Evolutionary conservation across 73 alveolate genomes (phyloP).

Genomic region (Paraurostyla sp.): DNA sequence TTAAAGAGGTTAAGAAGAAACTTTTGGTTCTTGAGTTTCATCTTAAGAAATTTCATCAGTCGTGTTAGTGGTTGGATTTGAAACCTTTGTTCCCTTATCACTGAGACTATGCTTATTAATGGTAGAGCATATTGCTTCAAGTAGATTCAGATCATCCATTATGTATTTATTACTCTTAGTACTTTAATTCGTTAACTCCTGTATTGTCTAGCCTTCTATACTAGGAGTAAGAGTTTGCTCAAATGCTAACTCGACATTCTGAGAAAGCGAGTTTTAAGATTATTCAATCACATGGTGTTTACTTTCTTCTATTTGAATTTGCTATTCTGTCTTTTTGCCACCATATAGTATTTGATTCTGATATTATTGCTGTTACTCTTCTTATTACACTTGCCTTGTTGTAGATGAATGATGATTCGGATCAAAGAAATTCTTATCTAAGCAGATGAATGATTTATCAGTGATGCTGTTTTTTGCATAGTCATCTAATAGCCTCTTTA

Average conservation of each 20-base stretch:
- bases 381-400: not conserved
- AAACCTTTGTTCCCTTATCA: not conserved
- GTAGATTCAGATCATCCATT: not conserved
- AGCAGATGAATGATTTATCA: slow-evolving; percentile 39
- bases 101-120: not conserved
- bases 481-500: not conserved
- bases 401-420: not conserved
- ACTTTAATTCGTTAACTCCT: not conserved
- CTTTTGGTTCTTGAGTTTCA: no score
- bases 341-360: no score
- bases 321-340: no score
- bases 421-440: slow-evolving; percentile 11
- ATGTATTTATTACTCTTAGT: not conserved
- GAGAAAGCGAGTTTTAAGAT: not conserved
- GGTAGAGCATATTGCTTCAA: not conserved
- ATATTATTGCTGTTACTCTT: not conserved
- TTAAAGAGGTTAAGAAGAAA: no score
- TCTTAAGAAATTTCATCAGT: no score
- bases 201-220: not conserved
- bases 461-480: not conserved
- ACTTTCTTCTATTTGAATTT: not conserved
- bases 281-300: not conserved
- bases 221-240: not conserved
- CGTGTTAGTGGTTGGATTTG: no score
- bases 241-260: not conserved